Percentiles rank a stretch among this genome's conserved stretches.
phyloP scores from a whole-genome alignment of 1,139 yeast genomes.

The Saccharomyces hybrid region DNA sequence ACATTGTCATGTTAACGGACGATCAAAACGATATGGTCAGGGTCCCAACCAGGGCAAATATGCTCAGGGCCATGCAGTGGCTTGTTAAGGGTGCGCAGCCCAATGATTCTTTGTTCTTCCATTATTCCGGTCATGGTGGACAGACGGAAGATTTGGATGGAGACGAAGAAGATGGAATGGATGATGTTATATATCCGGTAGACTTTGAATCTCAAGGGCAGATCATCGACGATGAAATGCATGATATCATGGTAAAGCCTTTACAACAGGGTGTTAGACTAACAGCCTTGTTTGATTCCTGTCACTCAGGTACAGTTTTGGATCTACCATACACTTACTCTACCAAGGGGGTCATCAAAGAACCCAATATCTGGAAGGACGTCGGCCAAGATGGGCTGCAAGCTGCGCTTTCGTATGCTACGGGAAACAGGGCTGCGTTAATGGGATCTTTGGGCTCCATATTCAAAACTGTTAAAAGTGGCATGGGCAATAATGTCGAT shows the following conservation, averaged over 20 bases:
- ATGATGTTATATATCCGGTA: slow-evolving; percentile 85
- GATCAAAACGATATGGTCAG: slow-evolving; percentile 54
- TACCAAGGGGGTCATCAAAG: slow-evolving; percentile 85
- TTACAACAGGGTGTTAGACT: slow-evolving; percentile 77
- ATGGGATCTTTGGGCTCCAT: slow-evolving; percentile 42
- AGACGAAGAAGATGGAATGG: slow-evolving; percentile 85
- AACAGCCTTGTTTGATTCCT: slow-evolving; percentile 84
- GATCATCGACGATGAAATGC: slow-evolving; percentile 78
- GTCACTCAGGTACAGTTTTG: slow-evolving; percentile 88
- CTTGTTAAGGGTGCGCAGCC: slow-evolving; percentile 73
- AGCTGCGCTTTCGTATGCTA: slow-evolving; percentile 65
- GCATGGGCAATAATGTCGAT: slow-evolving; percentile 29
- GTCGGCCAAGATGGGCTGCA: slow-evolving; percentile 70
- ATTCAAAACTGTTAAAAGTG: slow-evolving; percentile 40
- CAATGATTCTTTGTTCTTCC: slow-evolving; percentile 80
- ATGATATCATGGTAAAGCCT: slow-evolving; percentile 69
- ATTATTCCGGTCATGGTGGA: slow-evolving; percentile 94
- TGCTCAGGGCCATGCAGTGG: slow-evolving; percentile 87
- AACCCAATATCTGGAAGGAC: slow-evolving; percentile 79
- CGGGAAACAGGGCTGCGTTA: slow-evolving; percentile 60
- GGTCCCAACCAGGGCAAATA: slow-evolving; percentile 71
- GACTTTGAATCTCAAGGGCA: slow-evolving; percentile 72
- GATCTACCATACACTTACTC: slow-evolving; percentile 86
- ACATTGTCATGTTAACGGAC: slow-evolving; percentile 79
- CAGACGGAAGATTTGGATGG: slow-evolving; percentile 72